Conservation (phyloP, 139 green algal species). For the Chlorella vulgaris region DNA sequence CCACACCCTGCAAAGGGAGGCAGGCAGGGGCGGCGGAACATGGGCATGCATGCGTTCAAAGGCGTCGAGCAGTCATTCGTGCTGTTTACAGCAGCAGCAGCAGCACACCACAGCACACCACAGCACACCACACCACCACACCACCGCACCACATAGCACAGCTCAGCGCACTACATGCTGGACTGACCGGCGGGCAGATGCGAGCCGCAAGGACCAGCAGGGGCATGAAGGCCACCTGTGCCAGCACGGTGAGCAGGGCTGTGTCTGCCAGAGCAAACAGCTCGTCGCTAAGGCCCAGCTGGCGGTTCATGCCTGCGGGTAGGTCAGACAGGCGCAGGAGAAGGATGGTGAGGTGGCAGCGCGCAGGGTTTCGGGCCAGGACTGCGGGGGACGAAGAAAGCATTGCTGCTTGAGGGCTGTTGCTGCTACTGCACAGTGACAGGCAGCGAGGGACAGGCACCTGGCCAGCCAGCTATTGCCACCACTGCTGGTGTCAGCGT, state of each 20-base stretch:
- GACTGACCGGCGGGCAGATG: slow-evolving; percentile 57
- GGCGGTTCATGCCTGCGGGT: slow-evolving; percentile 57
- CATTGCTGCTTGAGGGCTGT: too few relatives aligned
- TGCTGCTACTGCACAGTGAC: too few relatives aligned
- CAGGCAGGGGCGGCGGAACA: background rate
- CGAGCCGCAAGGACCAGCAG: slow-evolving; percentile 92
- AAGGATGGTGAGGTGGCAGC: background rate
- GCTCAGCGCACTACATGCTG: background rate
- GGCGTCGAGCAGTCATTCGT: too few relatives aligned
- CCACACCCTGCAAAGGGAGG: slow-evolving; percentile 73
- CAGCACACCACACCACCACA: background rate
- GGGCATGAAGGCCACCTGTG: slow-evolving; percentile 95
- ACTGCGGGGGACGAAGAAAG: too few relatives aligned
- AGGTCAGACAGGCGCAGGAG: background rate
- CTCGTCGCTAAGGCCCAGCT: slow-evolving; percentile 78
- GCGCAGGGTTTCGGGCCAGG: background rate
- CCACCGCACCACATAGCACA: background rate
- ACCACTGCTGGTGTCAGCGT: too few relatives aligned
- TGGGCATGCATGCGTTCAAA: too few relatives aligned
- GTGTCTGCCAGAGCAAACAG: slow-evolving; percentile 93
- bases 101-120: background rate
- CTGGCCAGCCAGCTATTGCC: too few relatives aligned
- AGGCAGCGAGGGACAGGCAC: too few relatives aligned
- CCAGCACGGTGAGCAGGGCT: slow-evolving; percentile 91
- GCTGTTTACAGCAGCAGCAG: background rate